Evolutionary conservation across 2,329 filamentous ascomycete species (phyloP).

Genomic region (Exutisphaerella laricina): DNA sequence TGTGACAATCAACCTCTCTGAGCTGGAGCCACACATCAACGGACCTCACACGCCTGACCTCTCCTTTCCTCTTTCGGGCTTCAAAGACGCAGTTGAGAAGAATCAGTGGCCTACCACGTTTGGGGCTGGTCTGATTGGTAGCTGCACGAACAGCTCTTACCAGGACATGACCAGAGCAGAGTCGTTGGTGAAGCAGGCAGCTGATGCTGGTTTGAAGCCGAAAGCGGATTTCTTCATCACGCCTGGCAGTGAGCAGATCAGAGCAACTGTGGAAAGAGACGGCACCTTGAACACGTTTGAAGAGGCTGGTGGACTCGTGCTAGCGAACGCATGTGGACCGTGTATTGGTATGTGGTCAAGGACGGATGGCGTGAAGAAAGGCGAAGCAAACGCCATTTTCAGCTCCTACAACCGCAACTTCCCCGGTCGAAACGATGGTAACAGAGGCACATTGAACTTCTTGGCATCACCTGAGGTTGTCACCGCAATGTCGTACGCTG

Average conservation of each 20-base stretch:
- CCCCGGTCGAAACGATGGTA: constrained; percentile 92
- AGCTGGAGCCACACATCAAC: constrained; percentile 46
- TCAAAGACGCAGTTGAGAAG: constrained; percentile 74
- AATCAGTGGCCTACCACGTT: constrained; percentile 89
- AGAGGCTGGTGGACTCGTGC: constrained; percentile 76
- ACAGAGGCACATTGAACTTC: constrained; percentile 97
- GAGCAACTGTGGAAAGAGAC: constrained; percentile 86
- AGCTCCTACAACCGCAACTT: constrained; percentile 99
- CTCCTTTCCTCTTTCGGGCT: constrained; percentile 84
- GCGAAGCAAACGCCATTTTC: constrained; percentile 86
- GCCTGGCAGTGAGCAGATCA: constrained; percentile 92
- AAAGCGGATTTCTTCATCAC: constrained; percentile 93
- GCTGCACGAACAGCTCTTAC: constrained; percentile 98
- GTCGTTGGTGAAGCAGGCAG: constrained; percentile 84
- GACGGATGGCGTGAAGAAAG: constrained; percentile 77
- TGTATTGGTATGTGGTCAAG: constrained; percentile 74
- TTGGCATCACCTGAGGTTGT: constrained; percentile 94
- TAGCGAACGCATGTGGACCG: constrained; percentile 82
- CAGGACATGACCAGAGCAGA: constrained; percentile 97
- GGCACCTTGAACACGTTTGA: constrained; percentile 80
- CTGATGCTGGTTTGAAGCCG: constrained; percentile 81
- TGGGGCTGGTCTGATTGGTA: constrained; percentile 89
- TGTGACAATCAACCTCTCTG: constrained; percentile 83
- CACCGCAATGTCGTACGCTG: constrained; percentile 91
- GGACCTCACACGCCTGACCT: constrained; percentile 91